Base-by-base conservation (phyloP, 2,329 filamentous ascomycete genomes). In the Ampelomyces quisqualis region DNA sequence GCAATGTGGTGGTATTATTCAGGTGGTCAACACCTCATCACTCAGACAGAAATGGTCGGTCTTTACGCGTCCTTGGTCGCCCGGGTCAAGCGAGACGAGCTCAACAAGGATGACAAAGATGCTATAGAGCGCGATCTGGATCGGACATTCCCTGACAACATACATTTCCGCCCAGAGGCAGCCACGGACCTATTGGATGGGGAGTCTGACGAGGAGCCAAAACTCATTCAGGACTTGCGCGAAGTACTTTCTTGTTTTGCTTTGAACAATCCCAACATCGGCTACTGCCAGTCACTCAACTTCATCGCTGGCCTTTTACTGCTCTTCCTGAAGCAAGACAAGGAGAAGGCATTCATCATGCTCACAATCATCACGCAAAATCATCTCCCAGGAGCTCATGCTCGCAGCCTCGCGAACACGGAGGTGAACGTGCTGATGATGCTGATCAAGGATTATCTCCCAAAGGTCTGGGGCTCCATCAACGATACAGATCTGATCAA, bases 1-100 rank as follows among this genome's bases (percentile, higher is more conserved):
- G 86, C 88, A 5, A 91, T 91, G 31, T 97, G 91, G 91, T 97
- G 95, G 68, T 96, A 87, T 72, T 97, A 96, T 64, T 89, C 90
- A 8, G 89, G 89, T 14, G 91, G 91, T 1, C 89, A 89, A 17
- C 82, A 84, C 31, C 85, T 89, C 51, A 68, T 95, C 45, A 79
- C 82, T 36, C 85, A 88, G 59, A 80, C 94, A 55, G 78, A 82
- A 4, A 60, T 59, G 39, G 45, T 56, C 4, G 88, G 88, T 1
- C 73, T 91, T 11, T 97, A 96, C 64, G 78, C 82, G 37, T 77
- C 82, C 37, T 73, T 94, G 26, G 73, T 93, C 21, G 73, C 78
- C 40, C 76, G 80, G 46, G 81, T 87, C 22, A 84, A 86, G 59
- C 75, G 80, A 0, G 78, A 75, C 11, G 72, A 74, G 40, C 73